A percentile compares a stretch with the other conserved stretches of the same genome.
phyloP scores from a whole-genome alignment of 208 protist genomes.

The Perkinsela sp. region DNA sequence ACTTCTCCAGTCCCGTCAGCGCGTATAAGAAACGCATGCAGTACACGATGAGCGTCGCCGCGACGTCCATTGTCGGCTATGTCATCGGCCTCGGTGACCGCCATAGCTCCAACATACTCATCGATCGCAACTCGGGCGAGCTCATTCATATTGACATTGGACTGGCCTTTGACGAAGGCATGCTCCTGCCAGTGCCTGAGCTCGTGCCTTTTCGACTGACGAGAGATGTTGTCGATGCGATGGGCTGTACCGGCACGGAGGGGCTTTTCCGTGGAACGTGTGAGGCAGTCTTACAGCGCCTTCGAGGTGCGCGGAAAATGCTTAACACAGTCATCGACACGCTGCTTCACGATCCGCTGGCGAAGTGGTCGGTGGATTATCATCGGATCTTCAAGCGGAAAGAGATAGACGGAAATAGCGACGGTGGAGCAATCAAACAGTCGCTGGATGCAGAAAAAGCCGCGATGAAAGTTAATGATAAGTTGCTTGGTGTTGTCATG shows the following conservation, averaged over 20 bases:
- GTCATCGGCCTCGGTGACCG: constrained; percentile 82
- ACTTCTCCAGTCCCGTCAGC: constrained; percentile 15
- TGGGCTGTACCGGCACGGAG: constrained; percentile 63
- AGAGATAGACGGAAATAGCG: constrained; percentile 7
- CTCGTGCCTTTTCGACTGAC: constrained; percentile 83
- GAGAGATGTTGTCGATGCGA: constrained; percentile 76
- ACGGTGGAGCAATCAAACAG: constrained; percentile 1
- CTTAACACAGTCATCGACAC: constrained; percentile 65
- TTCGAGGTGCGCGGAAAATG: constrained; percentile 28
- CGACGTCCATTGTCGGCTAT: constrained; percentile 70
- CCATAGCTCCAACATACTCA: constrained; percentile 75
- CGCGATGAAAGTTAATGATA: constrained; percentile 35
- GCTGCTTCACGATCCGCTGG: constrained; percentile 80
- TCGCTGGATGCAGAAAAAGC: constrained; percentile 28
- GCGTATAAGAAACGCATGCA: constrained; percentile 45
- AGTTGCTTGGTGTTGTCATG: constrained; percentile 40
- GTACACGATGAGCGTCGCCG: constrained; percentile 68
- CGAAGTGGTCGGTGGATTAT: constrained; percentile 33
- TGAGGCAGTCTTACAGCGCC: constrained; percentile 43
- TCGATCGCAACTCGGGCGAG: constrained; percentile 60
- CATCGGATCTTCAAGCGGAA: constrained; percentile 4
- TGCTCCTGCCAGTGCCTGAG: constrained; percentile 62
- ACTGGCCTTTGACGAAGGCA: constrained; percentile 67
- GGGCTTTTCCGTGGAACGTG: constrained; percentile 59
- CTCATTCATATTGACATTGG: constrained; percentile 83